These are phyloP conservation scores for Tolypocladium sp. DNA, from an alignment of 2,329 filamentous ascomycete genomes.

Conservation along the genomic window DNA sequence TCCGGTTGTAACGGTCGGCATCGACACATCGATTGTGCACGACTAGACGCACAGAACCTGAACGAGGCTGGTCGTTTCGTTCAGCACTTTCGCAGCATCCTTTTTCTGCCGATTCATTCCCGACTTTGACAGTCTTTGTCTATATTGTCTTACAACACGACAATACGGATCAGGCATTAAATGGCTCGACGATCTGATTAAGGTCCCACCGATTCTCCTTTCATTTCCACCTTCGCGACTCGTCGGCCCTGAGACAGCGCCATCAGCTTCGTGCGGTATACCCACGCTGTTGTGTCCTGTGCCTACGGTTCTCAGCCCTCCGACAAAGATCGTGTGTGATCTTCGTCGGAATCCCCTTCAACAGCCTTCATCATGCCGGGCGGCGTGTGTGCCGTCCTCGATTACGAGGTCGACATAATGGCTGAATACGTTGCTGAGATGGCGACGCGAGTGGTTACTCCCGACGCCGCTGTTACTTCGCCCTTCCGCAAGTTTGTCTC, in stretches of 20 bases:
- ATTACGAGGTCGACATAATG: constrained; percentile 96
- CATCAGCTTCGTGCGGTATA: neutral
- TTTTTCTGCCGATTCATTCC: neutral
- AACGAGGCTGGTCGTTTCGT: constrained; percentile 3
- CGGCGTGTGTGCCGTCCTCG: constrained; percentile 86
- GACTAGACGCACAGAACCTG: neutral
- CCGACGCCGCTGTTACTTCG: constrained; percentile 46
- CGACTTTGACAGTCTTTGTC: constrained; percentile 3
- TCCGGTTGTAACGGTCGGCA: neutral
- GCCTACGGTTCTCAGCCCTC: constrained; percentile 9
- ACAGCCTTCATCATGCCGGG: constrained; percentile 53
- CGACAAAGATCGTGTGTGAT: constrained; percentile 29
- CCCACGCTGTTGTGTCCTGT: constrained; percentile 5
- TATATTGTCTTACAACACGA: constrained; percentile 11
- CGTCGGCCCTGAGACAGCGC: neutral
- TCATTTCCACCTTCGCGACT: neutral
- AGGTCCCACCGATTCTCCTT: constrained; percentile 6
- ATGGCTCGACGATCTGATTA: constrained; percentile 22
- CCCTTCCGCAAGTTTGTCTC: constrained; percentile 87
- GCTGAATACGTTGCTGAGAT: constrained; percentile 90
- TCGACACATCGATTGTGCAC: neutral
- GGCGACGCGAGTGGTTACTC: constrained; percentile 53
- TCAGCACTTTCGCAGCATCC: constrained; percentile 6
- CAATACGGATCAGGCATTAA: constrained; percentile 15
- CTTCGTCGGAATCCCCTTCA: constrained; percentile 25